Conservation (phyloP, 2,329 filamentous ascomycete genomes). For the Xenosphaeropsis pyriputrescens region DNA sequence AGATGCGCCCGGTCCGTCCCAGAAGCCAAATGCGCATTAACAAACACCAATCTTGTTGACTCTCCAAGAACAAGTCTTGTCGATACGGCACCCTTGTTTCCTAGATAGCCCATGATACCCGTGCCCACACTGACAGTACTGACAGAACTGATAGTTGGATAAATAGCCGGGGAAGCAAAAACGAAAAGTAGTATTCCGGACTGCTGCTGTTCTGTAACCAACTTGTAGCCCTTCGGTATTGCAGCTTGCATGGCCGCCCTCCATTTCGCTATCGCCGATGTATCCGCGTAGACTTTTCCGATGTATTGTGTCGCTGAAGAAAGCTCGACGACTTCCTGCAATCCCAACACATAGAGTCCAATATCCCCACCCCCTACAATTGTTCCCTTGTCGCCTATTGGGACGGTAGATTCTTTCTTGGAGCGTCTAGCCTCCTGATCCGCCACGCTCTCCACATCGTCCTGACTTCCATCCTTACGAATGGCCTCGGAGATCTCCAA, state of each 20-base stretch:
- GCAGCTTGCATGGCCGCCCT: constrained; percentile 60
- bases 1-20: constrained; percentile 65
- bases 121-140: constrained; percentile 78
- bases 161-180: constrained; percentile 68
- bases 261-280: constrained; percentile 61
- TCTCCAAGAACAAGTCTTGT: constrained; percentile 77
- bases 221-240: constrained; percentile 61
- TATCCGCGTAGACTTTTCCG: constrained; percentile 56
- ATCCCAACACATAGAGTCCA: constrained; percentile 74
- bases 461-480: constrained; percentile 13
- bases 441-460: constrained; percentile 26
- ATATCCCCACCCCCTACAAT: constrained; percentile 52
- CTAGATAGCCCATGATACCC: constrained; percentile 81
- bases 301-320: constrained; percentile 68
- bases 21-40: constrained; percentile 85
- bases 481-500: constrained; percentile 28
- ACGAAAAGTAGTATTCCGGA: constrained; percentile 73
- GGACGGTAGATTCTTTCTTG: constrained; percentile 26
- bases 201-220: constrained; percentile 71
- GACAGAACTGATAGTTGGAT: constrained; percentile 62
- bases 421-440: constrained; percentile 29
- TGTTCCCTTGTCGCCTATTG: constrained; percentile 14
- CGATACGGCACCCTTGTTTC: constrained; percentile 86
- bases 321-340: constrained; percentile 88
- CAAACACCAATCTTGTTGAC: constrained; percentile 75